These are phyloP conservation scores for Larix sibirica DNA, from an alignment of 83 land plant genomes.

Conservation along the genomic window DNA sequence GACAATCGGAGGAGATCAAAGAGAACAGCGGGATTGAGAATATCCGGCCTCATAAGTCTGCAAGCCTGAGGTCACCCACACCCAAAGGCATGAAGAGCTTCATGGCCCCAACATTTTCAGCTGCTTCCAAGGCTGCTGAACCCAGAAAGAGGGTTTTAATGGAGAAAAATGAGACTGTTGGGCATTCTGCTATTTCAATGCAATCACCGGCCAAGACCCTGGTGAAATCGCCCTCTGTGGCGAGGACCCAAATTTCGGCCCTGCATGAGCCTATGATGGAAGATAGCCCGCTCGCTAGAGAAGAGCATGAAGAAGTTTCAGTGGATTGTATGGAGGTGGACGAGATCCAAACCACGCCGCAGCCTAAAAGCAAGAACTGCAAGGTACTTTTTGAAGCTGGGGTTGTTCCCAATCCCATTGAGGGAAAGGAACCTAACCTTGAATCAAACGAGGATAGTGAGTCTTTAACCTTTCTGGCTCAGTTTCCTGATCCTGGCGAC, in stretches of 20 bases:
- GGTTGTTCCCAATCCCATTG: no score
- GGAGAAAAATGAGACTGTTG: constrained; percentile 40
- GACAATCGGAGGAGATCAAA: constrained; percentile 5
- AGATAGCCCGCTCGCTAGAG: background rate
- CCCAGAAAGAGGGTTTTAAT: constrained; percentile 46
- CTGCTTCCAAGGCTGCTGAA: constrained; percentile 46
- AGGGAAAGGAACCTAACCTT: no score
- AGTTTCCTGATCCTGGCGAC: constrained; percentile 14
- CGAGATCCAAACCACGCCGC: background rate
- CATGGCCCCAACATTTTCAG: constrained; percentile 72
- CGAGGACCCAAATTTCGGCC: background rate
- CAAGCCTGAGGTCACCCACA: background rate
- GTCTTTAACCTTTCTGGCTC: background rate
- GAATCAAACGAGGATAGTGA: background rate
- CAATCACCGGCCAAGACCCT: constrained; percentile 4
- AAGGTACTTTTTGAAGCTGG: background rate
- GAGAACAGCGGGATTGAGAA: background rate
- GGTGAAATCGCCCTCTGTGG: constrained; percentile 8
- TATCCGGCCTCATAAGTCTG: constrained; percentile 7
- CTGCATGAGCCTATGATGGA: background rate
- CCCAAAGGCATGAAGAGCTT: constrained; percentile 48
- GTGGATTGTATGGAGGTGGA: constrained; percentile 1
- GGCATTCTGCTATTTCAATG: constrained; percentile 17
- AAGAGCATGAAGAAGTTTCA: background rate
- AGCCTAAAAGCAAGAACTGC: background rate